Evolutionary conservation across 345 rosid species (phyloP).

Genomic region (Citrus reticulata): DNA sequence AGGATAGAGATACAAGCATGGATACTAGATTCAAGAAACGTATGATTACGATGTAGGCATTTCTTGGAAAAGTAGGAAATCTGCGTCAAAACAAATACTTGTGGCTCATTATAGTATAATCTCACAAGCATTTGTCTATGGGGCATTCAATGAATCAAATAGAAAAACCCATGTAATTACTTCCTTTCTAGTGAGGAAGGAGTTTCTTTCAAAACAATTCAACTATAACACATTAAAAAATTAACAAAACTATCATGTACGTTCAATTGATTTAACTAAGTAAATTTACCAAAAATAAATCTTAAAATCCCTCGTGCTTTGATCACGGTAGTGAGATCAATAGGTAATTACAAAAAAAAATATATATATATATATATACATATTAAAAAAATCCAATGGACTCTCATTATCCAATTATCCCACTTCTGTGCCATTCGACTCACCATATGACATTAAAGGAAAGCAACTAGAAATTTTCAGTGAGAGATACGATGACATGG

Average conservation of each 20-base stretch:
- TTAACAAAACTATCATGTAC: not conserved
- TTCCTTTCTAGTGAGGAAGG: not conserved
- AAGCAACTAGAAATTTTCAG: not conserved
- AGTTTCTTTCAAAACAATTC: not conserved
- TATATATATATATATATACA: not conserved
- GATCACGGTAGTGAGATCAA: not conserved
- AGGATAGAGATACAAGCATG: not conserved
- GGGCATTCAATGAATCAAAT: not conserved
- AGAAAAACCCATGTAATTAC: not conserved
- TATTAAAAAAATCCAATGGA: too few species aligned
- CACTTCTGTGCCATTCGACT: not conserved
- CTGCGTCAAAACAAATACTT: not conserved
- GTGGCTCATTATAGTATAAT: not conserved
- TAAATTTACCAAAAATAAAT: not conserved
- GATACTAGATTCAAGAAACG: not conserved
- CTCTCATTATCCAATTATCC: not conserved
- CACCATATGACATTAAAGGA: not conserved
- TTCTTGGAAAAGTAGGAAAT: not conserved
- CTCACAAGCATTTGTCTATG: not conserved
- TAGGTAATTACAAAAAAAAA: not conserved
- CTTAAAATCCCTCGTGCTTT: not conserved
- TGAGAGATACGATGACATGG: slow-evolving; percentile 4
- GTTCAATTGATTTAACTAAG: not conserved
- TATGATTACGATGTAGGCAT: not conserved
- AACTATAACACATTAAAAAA: not conserved